Base-by-base conservation (phyloP, 257 asterid genomes). In the Nemophila menziesii region DNA sequence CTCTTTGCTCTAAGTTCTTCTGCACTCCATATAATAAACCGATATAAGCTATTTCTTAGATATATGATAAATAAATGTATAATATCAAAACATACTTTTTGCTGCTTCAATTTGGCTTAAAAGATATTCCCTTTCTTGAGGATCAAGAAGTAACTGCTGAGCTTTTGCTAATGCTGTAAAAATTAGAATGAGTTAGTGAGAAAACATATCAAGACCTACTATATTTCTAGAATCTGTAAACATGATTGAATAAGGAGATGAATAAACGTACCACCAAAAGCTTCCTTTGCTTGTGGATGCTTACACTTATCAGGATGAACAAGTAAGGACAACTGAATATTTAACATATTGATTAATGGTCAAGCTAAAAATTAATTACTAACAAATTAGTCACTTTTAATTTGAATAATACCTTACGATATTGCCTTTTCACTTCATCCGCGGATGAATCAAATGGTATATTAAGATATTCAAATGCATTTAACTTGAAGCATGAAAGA, bases 241-340 rank as follows among this genome's bases (percentile, higher is more conserved):
- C 22, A 18, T 7, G 20, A 41, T 16, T 17, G 26, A 41, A 8
- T 0, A 41, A 17, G 22, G 46, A 16, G n/a, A n/a, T n/a, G 23
- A 21, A 40, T 46, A 23, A 43, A 23, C 20, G 71, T 80, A 89
- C 98, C 95, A 60, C 76, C 92, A 68, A 89, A 89, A 43, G 98
- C 98, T 66, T 90, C 98, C 82, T 79, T 90, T 16, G 98, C 86
- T 77, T 81, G 92, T 44, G 96, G 93, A 71, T 90, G 96, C 49
- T 90, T 85, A 70, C 98, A 90, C 60, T 90, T 90, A 67, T 90
- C 98, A 44, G 98, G 98, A 69, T 90, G 98, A 69, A 90, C 98
- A 61, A 90, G 84, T 70, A 90, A 74, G 43, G 98, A 90, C 54
- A 90, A 43, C 98, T 90, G 74, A 51, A 64, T 52, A 26, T 38